phyloP scores from a whole-genome alignment of 768 basidiomycete genomes.

The Lentinula lateritia region DNA sequence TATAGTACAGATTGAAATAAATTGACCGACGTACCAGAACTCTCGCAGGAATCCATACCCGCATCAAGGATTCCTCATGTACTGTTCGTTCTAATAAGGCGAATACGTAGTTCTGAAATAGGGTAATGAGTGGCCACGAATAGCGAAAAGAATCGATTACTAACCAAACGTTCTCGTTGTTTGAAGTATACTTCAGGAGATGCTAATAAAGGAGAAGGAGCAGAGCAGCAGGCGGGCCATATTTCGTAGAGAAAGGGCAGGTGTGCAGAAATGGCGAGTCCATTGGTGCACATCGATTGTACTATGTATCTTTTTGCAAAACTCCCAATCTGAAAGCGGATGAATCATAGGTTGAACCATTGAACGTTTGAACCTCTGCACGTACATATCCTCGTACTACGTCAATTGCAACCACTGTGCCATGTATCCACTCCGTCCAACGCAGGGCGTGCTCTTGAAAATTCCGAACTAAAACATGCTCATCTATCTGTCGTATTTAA shows the following conservation, averaged over 20 bases:
- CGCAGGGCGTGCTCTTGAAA: neutral
- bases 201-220: neutral
- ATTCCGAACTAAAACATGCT: neutral
- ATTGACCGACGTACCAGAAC: neutral
- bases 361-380: neutral
- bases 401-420: neutral
- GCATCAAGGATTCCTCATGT: neutral
- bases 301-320: neutral
- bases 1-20: neutral
- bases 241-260: constrained; percentile 1
- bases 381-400: neutral
- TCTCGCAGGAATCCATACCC: neutral
- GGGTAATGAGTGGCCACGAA: neutral
- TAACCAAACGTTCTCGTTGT: neutral
- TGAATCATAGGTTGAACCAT: neutral
- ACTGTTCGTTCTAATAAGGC: neutral
- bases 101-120: neutral
- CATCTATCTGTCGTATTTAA: neutral
- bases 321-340: neutral
- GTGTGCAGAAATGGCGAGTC: neutral
- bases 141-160: neutral
- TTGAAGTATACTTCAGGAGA: neutral
- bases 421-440: neutral
- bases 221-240: neutral
- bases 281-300: neutral